Evolutionary conservation across 2,329 filamentous ascomycete genomes (phyloP).

Genomic region (Sarocladium strictum): DNA sequence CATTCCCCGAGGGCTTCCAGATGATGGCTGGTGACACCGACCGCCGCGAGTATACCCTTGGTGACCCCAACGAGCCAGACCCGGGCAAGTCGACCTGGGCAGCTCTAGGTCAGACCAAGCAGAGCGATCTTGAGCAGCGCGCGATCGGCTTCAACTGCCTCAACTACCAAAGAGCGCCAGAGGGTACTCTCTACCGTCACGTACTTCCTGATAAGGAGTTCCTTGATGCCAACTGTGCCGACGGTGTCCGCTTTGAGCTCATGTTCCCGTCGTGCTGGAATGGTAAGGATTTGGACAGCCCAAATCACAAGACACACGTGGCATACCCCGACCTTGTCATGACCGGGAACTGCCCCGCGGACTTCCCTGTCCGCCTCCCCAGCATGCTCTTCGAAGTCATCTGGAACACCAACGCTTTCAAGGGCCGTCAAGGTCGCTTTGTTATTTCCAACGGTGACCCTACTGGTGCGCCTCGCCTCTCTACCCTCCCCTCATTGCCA

Average conservation of each 20-base stretch:
- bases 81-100: constrained; percentile 66
- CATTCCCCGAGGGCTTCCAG: constrained; percentile 71
- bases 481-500: background rate
- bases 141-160: constrained; percentile 94
- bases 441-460: constrained; percentile 73
- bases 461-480: constrained; percentile 45
- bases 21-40: constrained; percentile 74
- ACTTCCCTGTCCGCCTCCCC: constrained; percentile 61
- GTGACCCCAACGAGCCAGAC: constrained; percentile 59
- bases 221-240: constrained; percentile 73
- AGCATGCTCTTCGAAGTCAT: constrained; percentile 84
- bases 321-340: constrained; percentile 74
- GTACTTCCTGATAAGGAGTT: constrained; percentile 73
- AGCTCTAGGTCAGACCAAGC: constrained; percentile 54
- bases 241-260: constrained; percentile 76
- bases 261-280: constrained; percentile 93
- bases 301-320: constrained; percentile 59
- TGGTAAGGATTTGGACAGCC: constrained; percentile 49
- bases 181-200: constrained; percentile 76
- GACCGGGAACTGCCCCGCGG: constrained; percentile 67
- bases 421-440: constrained; percentile 59
- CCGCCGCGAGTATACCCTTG: constrained; percentile 63
- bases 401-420: constrained; percentile 66
- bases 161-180: constrained; percentile 63
- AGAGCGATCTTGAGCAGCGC: constrained; percentile 67